Conservation (phyloP, 148 eudicot genomes). For the Spergularia marina region DNA sequence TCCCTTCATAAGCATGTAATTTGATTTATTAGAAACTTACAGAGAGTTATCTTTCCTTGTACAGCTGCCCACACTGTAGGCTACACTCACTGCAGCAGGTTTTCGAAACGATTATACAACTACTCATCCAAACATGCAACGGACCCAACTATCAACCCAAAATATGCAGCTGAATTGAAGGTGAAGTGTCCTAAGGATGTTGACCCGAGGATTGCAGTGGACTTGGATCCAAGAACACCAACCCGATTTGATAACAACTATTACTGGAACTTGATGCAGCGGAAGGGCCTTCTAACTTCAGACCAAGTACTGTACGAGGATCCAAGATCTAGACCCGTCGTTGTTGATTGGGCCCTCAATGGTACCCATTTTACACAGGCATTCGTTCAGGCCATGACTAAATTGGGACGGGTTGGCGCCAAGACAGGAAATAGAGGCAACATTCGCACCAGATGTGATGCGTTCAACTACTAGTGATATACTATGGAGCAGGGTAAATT, state of each 20-base stretch:
- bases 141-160: constrained; percentile 53
- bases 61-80: constrained; percentile 73
- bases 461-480: constrained; percentile 21
- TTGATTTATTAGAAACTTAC: too few relatives aligned
- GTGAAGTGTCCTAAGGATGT: constrained; percentile 58
- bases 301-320: constrained; percentile 72
- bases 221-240: constrained; percentile 77
- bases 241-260: constrained; percentile 58
- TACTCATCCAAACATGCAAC: constrained; percentile 32
- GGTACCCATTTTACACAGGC: constrained; percentile 16
- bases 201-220: constrained; percentile 63
- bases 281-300: constrained; percentile 64
- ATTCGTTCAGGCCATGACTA: constrained; percentile 28
- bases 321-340: constrained; percentile 44
- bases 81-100: constrained; percentile 63
- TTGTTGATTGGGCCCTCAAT: constrained; percentile 32
- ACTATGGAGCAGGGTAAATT: not conserved
- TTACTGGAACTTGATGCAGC: constrained; percentile 47
- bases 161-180: constrained; percentile 47
- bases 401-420: constrained; percentile 35
- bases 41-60: not conserved
- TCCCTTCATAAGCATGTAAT: not conserved
- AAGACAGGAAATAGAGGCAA: constrained; percentile 23
- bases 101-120: constrained; percentile 60
- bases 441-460: constrained; percentile 32